Conservation (phyloP, 2,329 filamentous ascomycete genomes). For the Lasiodiplodia citricola region DNA sequence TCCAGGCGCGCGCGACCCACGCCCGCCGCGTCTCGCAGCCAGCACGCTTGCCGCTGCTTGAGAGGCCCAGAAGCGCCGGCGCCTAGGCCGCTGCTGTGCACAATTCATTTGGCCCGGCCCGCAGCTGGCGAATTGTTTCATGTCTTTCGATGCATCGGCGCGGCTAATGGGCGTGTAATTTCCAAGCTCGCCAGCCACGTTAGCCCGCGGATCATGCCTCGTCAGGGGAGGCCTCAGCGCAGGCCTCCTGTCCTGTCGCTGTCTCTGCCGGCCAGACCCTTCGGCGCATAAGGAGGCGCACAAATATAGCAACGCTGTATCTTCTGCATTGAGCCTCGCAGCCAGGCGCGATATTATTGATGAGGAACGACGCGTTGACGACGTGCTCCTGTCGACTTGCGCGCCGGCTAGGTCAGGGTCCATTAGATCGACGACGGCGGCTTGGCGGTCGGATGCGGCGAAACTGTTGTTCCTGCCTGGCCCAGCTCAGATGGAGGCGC, state of each 20-base stretch:
- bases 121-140: constrained; percentile 23
- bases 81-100: not conserved
- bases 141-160: constrained; percentile 18
- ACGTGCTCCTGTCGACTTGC: not conserved
- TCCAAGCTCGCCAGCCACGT: constrained; percentile 14
- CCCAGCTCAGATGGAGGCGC: not conserved
- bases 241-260: constrained; percentile 16
- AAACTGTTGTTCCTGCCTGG: not conserved
- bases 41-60: not conserved
- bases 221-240: constrained; percentile 5
- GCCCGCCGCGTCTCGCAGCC: not conserved
- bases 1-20: constrained; percentile 4
- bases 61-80: not conserved
- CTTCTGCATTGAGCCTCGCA: not conserved
- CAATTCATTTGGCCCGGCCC: constrained; percentile 16
- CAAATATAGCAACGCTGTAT: constrained; percentile 6
- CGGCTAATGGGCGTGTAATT: constrained; percentile 20
- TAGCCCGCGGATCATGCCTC: constrained; percentile 6
- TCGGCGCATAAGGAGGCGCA: constrained; percentile 8
- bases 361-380: not conserved
- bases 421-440: not conserved
- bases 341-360: not conserved
- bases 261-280: not conserved
- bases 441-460: constrained; percentile 5
- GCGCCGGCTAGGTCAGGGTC: not conserved